Evolutionary conservation across 1,284 basidiomycete genomes (phyloP), one percentile per base, ranked within the genome.

Genomic region (Puccinia polysora): DNA sequence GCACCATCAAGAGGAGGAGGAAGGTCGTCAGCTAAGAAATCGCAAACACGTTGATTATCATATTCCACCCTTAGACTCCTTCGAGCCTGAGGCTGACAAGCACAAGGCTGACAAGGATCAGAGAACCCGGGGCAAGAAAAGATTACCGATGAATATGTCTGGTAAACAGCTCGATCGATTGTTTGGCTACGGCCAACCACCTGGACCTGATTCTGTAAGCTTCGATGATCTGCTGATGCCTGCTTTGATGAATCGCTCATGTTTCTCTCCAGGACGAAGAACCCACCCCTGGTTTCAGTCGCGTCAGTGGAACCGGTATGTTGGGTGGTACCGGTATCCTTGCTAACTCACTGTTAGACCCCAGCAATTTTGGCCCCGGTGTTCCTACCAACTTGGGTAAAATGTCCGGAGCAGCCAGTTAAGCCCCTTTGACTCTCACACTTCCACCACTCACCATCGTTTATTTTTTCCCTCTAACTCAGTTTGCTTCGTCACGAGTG

Each of bases 141-240:
- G 82, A 7, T 84, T 85, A 23, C 88, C 88, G 2, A 89, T 88
- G 88, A 89, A 88, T 78, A 87, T 86, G 4, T 85, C 80, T 55
- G 89, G 89, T 25, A 86, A 88, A 0, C 88, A 89, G 79, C 79
- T 89, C 38, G 86, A 87, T 56, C 82, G 84, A 71, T 87, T 86
- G 84, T 87, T 90, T 85, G 40, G 40, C 40, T 38, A 4, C 2
- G 87, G 88, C 12, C 84, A 87, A 78, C 67, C 73, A 10, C 78
- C 80, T 23, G 85, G 83, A 0, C 86, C 88, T 75, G 88, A 90
- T 77, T 89, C 88, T 23, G 86, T 88, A 73, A 58, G 68, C 65
- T 14, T 85, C 81, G 20, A 28, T 47, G 45, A n/a, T 4, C 47
- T 45, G 5, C 25, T 50, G 43, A 40, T 15, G 84, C 38, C 83